Percentiles rank a stretch among this genome's conserved stretches.
phyloP scores from a whole-genome alignment of 1,139 yeast genomes.

The Kluyveromyces sp. region DNA sequence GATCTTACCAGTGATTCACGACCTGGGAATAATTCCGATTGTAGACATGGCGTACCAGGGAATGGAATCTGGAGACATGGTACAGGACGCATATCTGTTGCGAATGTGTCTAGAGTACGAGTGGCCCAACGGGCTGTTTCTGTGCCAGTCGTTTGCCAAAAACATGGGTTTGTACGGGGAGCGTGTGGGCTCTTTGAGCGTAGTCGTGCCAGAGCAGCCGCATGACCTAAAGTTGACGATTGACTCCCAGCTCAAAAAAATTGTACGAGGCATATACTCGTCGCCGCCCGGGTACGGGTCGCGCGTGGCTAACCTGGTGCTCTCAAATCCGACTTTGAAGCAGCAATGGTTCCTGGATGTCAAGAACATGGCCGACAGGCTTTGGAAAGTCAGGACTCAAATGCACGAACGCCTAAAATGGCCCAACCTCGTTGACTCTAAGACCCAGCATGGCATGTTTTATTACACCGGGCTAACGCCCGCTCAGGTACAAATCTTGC shows the following conservation, averaged over 20 bases:
- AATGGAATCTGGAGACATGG: slow-evolving; percentile 66
- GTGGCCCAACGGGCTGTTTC: slow-evolving; percentile 44
- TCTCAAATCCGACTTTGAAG: slow-evolving; percentile 55
- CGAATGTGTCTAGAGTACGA: slow-evolving; percentile 33
- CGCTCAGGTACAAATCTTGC: slow-evolving; percentile 63
- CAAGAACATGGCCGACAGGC: slow-evolving; percentile 66
- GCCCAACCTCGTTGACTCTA: slow-evolving; percentile 64
- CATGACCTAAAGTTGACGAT: slow-evolving; percentile 32
- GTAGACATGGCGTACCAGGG: slow-evolving; percentile 96
- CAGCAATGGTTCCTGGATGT: slow-evolving; percentile 76
- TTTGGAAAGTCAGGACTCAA: slow-evolving; percentile 60
- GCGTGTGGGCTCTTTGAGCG: slow-evolving; percentile 76
- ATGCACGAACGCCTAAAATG: slow-evolving; percentile 56
- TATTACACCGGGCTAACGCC: slow-evolving; percentile 77
- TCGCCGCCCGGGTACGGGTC: slow-evolving; percentile 96
- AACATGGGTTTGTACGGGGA: slow-evolving; percentile 97
- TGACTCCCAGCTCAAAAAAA: slow-evolving; percentile 64
- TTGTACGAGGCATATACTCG: slow-evolving; percentile 82
- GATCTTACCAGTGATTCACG: slow-evolving; percentile 54
- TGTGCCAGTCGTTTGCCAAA: slow-evolving; percentile 92
- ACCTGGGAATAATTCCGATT: slow-evolving; percentile 58
- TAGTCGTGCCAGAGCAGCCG: slow-evolving; percentile 16
- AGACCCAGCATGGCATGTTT: slow-evolving; percentile 87
- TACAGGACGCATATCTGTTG: slow-evolving; percentile 44
- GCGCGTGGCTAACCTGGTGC: slow-evolving; percentile 71